A percentile compares a stretch with the other conserved stretches of the same genome.
phyloP scores from a whole-genome alignment of 805 yeast species.

The Saccharomycopsis oosterbeekiorum region DNA sequence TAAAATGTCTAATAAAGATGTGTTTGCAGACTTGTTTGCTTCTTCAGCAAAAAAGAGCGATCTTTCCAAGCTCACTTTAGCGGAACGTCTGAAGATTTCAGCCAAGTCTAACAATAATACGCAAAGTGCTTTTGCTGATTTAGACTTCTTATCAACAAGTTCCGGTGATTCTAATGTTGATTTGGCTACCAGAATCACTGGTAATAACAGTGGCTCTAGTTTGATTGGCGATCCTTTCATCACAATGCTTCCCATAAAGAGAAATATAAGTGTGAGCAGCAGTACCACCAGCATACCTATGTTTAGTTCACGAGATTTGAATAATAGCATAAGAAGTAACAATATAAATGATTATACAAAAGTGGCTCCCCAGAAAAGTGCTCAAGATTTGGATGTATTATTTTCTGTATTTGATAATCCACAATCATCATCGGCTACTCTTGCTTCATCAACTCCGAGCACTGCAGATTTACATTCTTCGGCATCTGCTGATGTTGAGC shows the following conservation, averaged over 20 bases:
- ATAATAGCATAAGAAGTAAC: not conserved
- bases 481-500: not conserved
- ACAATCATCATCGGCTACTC: constrained; percentile 3
- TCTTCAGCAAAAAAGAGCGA: constrained; percentile 11
- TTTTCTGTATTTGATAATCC: constrained; percentile 26
- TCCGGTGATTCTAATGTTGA: not conserved
- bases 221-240: not conserved
- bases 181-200: not conserved
- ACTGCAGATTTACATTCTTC: not conserved
- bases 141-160: constrained; percentile 9
- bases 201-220: not conserved
- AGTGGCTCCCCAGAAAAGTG: not conserved
- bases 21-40: constrained; percentile 18
- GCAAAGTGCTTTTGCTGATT: constrained; percentile 7
- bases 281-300: not conserved
- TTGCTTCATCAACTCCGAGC: not conserved
- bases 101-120: not conserved
- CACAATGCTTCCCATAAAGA: not conserved
- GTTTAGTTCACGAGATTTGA: not conserved
- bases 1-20: constrained; percentile 13
- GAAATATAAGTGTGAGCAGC: not conserved
- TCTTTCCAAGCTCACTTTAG: constrained; percentile 10
- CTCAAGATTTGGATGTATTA: constrained; percentile 24
- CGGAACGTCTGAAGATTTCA: constrained; percentile 12
- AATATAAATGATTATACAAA: not conserved